Percentiles rank a stretch among this genome's conserved stretches.
These are phyloP conservation scores for Scopulariopsis brevicaulis DNA, from an alignment of 2,329 filamentous ascomycete genomes.

Conservation along the genomic window DNA sequence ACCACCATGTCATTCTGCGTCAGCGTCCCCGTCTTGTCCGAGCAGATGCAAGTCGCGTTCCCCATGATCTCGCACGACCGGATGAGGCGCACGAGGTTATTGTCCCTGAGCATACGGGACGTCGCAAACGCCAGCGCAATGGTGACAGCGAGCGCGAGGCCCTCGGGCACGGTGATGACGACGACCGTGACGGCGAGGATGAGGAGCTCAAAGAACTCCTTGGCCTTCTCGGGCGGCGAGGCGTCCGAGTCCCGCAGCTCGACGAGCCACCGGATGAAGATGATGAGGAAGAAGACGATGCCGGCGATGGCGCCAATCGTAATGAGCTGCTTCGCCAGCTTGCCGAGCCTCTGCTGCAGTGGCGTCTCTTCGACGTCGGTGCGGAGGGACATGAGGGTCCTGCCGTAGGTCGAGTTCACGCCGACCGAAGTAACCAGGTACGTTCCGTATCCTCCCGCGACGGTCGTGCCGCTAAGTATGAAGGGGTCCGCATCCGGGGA, in stretches of 20 bases:
- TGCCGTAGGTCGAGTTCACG: slow-evolving; percentile 63
- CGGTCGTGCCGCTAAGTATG: slow-evolving; percentile 68
- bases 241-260: slow-evolving; percentile 12
- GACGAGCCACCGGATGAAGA: slow-evolving; percentile 26
- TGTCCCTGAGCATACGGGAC: slow-evolving; percentile 51
- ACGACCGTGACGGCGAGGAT: slow-evolving; percentile 39
- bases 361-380: slow-evolving; percentile 70
- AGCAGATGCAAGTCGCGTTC: slow-evolving; percentile 52
- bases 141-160: slow-evolving; percentile 48
- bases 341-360: slow-evolving; percentile 65
- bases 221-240: slow-evolving; percentile 34
- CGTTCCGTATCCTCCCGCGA: slow-evolving; percentile 63
- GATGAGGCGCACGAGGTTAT: slow-evolving; percentile 48
- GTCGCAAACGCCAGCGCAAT: slow-evolving; percentile 51
- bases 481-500: slow-evolving; percentile 52
- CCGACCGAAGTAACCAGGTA: slow-evolving; percentile 69
- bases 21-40: slow-evolving; percentile 55
- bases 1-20: slow-evolving; percentile 54
- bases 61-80: slow-evolving; percentile 54
- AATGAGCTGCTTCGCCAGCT: slow-evolving; percentile 64
- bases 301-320: slow-evolving; percentile 27
- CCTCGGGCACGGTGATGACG: slow-evolving; percentile 49
- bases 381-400: slow-evolving; percentile 67
- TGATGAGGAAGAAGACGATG: slow-evolving; percentile 26
- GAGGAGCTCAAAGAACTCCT: slow-evolving; percentile 33